A percentile compares a stretch with the other conserved stretches of the same genome.
Evolutionary conservation across 257 asterid species (phyloP).

Genomic region (Salvia hispanica): DNA sequence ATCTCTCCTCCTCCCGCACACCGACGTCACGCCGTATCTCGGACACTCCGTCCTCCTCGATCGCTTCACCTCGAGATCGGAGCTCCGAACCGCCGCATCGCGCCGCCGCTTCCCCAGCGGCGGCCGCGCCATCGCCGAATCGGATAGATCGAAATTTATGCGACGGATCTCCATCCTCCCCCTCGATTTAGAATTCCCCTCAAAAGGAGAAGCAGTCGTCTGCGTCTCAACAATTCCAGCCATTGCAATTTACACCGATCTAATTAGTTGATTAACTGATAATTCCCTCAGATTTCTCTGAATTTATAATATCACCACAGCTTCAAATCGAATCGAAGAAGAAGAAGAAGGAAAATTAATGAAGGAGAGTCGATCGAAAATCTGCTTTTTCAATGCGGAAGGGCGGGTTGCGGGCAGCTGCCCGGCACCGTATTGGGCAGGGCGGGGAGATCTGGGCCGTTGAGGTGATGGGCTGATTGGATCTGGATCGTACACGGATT

Average conservation of each 20-base stretch:
- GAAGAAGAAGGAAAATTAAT: background rate
- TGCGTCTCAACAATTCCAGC: conserved; percentile 70
- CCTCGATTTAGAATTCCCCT: conserved; percentile 49
- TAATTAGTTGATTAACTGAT: too few species aligned
- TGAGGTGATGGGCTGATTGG: background rate
- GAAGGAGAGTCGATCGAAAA: conserved; percentile 11
- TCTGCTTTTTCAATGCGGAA: conserved; percentile 17
- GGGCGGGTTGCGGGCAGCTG: conserved; percentile 58
- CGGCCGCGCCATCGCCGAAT: conserved; percentile 49
- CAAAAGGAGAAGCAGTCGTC: conserved; percentile 52
- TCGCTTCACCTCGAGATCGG: background rate
- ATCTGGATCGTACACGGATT: conserved; percentile 3
- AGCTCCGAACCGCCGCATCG: conserved; percentile 25
- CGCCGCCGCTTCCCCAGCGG: conserved; percentile 41
- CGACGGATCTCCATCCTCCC: conserved; percentile 59
- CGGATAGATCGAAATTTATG: conserved; percentile 50
- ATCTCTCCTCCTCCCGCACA: conserved; percentile 86
- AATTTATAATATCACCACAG: background rate
- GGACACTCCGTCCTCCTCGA: conserved; percentile 28
- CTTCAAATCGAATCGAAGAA: background rate
- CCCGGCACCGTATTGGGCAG: conserved; percentile 66
- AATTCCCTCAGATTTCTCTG: background rate
- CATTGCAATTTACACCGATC: conserved; percentile 35
- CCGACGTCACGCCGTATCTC: conserved; percentile 65
- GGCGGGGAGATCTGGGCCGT: conserved; percentile 31